A percentile compares a stretch with the other conserved stretches of the same genome.
Evolutionary conservation across 805 yeast species (phyloP).

Genomic region (Barnettozyma wickerhamii): DNA sequence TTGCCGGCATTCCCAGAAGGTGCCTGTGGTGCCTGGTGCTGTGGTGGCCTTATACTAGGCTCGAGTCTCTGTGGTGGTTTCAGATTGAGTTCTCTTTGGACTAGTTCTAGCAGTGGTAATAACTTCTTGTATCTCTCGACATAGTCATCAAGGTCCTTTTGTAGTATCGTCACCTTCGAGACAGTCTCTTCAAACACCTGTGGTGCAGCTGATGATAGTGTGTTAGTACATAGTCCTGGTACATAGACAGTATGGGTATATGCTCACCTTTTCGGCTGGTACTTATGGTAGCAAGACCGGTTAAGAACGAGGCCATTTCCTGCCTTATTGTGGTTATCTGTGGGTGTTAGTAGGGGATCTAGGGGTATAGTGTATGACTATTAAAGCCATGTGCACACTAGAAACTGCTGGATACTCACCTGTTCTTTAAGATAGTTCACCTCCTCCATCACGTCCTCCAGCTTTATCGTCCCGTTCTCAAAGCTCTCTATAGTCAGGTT

Average conservation of each 20-base stretch:
- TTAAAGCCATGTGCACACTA: neutral
- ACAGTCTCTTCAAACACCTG: slow-evolving; percentile 29
- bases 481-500: slow-evolving; percentile 34
- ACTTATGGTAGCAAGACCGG: slow-evolving; percentile 37
- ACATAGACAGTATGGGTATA: no score
- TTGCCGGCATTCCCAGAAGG: slow-evolving; percentile 7
- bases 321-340: slow-evolving; percentile 32
- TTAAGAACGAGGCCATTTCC: slow-evolving; percentile 35
- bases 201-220: slow-evolving; percentile 19
- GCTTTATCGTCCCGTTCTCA: slow-evolving; percentile 34
- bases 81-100: slow-evolving; percentile 44
- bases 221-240: neutral
- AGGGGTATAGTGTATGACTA: no score
- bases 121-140: slow-evolving; percentile 42
- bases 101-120: slow-evolving; percentile 42
- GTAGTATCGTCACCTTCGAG: slow-evolving; percentile 30
- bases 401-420: slow-evolving; percentile 13
- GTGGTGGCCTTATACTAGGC: slow-evolving; percentile 58
- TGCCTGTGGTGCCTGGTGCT: slow-evolving; percentile 1
- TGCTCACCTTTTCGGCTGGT: slow-evolving; percentile 23
- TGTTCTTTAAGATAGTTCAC: slow-evolving; percentile 30
- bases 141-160: slow-evolving; percentile 39
- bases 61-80: slow-evolving; percentile 60
- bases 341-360: no score
- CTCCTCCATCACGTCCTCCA: slow-evolving; percentile 32